Conservation (phyloP, 805 yeast species). For the Candida tibetensis region DNA sequence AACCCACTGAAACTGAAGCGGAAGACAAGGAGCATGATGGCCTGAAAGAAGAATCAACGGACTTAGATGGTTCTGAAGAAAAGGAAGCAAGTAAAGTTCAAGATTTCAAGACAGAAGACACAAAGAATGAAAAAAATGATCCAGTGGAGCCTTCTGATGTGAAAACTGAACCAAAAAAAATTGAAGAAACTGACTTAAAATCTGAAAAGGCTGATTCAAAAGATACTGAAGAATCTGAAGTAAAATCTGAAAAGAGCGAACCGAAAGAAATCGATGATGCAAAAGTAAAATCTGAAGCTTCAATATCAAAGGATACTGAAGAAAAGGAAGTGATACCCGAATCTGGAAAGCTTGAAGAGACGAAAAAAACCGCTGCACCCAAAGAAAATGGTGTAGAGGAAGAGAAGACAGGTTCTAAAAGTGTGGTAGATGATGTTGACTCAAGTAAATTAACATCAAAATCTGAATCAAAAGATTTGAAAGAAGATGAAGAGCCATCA, state of each 20-base stretch:
- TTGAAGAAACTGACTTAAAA: background rate
- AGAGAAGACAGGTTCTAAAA: no score
- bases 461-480: background rate
- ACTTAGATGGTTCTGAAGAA: background rate
- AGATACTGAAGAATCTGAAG: background rate
- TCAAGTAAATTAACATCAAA: background rate
- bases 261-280: conserved; percentile 7
- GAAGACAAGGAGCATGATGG: background rate
- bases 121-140: background rate
- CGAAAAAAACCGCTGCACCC: no score
- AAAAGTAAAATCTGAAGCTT: no score
- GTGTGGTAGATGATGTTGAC: no score
- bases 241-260: background rate
- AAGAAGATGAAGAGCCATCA: conserved; percentile 3
- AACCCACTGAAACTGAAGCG: background rate
- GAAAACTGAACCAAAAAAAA: background rate
- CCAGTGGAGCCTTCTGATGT: background rate
- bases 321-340: conserved; percentile 4
- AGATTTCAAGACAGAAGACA: background rate
- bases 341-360: no score
- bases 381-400: no score
- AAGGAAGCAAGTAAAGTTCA: background rate
- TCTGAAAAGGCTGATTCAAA: conserved; percentile 2
- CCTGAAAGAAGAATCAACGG: background rate
- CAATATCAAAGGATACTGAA: conserved; percentile 1